Conservation (phyloP, 1,284 basidiomycete species). For the Ustilago bromivora region DNA sequence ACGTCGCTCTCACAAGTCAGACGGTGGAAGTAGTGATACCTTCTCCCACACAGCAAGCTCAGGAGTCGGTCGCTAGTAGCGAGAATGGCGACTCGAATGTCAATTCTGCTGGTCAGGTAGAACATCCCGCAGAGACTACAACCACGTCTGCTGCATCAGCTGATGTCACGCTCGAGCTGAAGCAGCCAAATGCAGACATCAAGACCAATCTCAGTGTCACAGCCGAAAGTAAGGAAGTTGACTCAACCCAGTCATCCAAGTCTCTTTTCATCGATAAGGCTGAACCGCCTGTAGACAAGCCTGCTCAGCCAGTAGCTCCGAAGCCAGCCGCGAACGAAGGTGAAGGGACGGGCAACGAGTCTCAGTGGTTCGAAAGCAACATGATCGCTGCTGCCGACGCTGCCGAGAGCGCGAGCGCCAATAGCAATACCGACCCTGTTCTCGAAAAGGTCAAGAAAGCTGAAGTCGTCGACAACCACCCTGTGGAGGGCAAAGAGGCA, state of each 20-base stretch:
- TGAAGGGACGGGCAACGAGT: not conserved
- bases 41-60: not conserved
- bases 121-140: not conserved
- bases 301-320: not conserved
- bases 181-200: not conserved
- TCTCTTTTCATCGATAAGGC: not conserved
- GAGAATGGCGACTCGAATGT: not conserved
- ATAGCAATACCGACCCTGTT: not conserved
- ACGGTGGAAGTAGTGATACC: conserved; percentile 2
- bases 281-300: not conserved
- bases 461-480: not conserved
- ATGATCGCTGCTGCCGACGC: not conserved
- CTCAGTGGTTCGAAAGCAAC: not conserved
- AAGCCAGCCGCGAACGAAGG: not conserved
- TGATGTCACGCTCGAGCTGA: not conserved
- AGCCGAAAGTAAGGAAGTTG: not conserved
- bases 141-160: not conserved
- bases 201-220: not conserved
- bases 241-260: not conserved
- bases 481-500: not conserved
- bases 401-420: not conserved
- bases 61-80: not conserved
- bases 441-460: not conserved
- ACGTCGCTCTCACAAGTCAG: not conserved
- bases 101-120: not conserved